Evolutionary conservation across 371 early-diverging fungal genomes (phyloP), one percentile per base, ranked within the genome.

Genomic region (Mortierella sp.): DNA sequence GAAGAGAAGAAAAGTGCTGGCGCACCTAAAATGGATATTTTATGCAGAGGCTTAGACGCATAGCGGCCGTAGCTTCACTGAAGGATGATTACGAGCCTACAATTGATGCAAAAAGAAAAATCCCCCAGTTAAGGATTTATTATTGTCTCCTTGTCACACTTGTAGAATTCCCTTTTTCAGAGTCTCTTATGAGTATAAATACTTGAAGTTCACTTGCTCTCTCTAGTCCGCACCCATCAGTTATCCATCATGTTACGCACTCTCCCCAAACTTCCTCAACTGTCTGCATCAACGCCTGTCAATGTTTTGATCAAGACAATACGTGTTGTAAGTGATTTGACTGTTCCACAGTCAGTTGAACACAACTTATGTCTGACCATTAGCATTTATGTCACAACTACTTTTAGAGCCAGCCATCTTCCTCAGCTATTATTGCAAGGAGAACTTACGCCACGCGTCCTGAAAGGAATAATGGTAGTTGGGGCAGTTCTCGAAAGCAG

Each of bases 401-500:
- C n/a, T 0, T 17, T 34, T 28, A 64, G 64, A 35, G 32, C 23
- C 28, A 34, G 17, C 47, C 66, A 2, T 6, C 32, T 26, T 56
- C 65, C 17, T 66, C 66, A 19, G 57, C 45, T 42, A n/a, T 58
- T 42, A 4, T 66, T 15, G 19, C 28, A n/a, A 29, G 22, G 23
- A 26, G 54, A 31, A n/a, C 57, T 23, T 47, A 66, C 32, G 15
- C 23, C 2, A 58, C 45, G 8, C 40, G 43, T 22, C 26, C 57
- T 34, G 31, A 55, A 55, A 29, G 1, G 31, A 55, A 9, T 28
- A 49, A 17, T 34, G 26, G 29, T 22, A 31, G 47, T 37, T 42
- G 26, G 62, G 57, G 63, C 7, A 23, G 72, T 31, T 28, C 61
- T 9, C 59, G 56, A 43, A 66, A 61, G 26, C 35, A 56, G n/a